phyloP scores from a whole-genome alignment of 805 yeast species.

The Metschnikowia lochheadii region DNA sequence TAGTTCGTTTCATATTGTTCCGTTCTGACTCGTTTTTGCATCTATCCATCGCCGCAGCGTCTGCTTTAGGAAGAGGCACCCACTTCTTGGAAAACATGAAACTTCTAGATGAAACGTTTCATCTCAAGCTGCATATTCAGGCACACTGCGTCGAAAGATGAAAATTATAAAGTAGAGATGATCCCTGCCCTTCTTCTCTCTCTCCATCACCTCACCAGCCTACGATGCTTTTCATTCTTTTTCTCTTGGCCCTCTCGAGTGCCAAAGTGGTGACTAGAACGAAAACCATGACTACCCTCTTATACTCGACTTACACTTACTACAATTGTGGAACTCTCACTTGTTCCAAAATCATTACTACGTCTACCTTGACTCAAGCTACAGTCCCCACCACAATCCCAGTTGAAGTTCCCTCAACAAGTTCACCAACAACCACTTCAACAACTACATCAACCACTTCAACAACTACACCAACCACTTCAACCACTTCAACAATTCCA shows the following conservation, averaged over 20 bases:
- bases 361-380: not conserved
- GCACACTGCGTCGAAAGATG: not conserved
- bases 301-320: not conserved
- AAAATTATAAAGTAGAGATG: conserved; percentile 1
- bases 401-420: no score
- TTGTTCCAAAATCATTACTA: not conserved
- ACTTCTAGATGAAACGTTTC: conserved; percentile 1
- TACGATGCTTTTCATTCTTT: conserved; percentile 1
- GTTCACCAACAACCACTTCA: no score
- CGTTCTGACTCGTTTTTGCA: not conserved
- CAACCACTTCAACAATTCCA: no score
- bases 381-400: no score
- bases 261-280: not conserved
- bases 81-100: no score
- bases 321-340: conserved; percentile 3
- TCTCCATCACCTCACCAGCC: not conserved
- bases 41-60: not conserved
- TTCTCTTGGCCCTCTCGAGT: conserved; percentile 2
- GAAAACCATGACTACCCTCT: no score
- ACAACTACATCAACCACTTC: not conserved
- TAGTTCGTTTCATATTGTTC: not conserved
- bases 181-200: not conserved
- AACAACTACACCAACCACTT: not conserved
- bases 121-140: not conserved
- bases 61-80: not conserved